Evolutionary conservation across 805 yeast species (phyloP).

Genomic region (Pichia cephalocereana): DNA sequence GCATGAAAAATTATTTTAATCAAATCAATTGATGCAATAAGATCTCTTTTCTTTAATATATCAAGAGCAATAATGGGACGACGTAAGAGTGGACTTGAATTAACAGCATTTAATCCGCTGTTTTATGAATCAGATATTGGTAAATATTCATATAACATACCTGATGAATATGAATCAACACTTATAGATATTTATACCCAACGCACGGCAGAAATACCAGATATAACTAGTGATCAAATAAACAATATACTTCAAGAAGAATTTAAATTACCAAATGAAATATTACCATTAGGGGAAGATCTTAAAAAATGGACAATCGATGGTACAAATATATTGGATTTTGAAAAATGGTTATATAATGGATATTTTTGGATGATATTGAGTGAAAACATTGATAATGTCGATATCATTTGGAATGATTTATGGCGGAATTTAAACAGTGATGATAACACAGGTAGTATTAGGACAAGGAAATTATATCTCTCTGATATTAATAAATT

Average conservation of each 20-base stretch:
- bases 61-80: not conserved
- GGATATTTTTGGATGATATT: conserved; percentile 34
- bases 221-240: conserved; percentile 28
- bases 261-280: conserved; percentile 4
- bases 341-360: conserved; percentile 33
- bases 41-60: too few species aligned
- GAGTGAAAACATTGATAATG: conserved; percentile 21
- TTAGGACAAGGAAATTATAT: conserved; percentile 19
- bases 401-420: conserved; percentile 35
- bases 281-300: not conserved
- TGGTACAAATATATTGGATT: conserved; percentile 34
- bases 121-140: conserved; percentile 5
- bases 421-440: conserved; percentile 11
- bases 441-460: too few species aligned
- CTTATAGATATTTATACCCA: conserved; percentile 34
- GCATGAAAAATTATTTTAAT: too few species aligned
- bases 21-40: not conserved
- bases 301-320: conserved; percentile 6
- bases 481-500: conserved; percentile 29
- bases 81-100: conserved; percentile 1
- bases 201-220: conserved; percentile 27
- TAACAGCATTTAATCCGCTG: conserved; percentile 10
- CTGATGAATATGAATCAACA: conserved; percentile 35
- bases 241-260: not conserved
- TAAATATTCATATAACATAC: conserved; percentile 21